Percentiles rank a stretch among this genome's conserved stretches.
Evolutionary conservation across 2,329 filamentous ascomycete genomes (phyloP).

Genomic region (Cytospora chrysosperma): DNA sequence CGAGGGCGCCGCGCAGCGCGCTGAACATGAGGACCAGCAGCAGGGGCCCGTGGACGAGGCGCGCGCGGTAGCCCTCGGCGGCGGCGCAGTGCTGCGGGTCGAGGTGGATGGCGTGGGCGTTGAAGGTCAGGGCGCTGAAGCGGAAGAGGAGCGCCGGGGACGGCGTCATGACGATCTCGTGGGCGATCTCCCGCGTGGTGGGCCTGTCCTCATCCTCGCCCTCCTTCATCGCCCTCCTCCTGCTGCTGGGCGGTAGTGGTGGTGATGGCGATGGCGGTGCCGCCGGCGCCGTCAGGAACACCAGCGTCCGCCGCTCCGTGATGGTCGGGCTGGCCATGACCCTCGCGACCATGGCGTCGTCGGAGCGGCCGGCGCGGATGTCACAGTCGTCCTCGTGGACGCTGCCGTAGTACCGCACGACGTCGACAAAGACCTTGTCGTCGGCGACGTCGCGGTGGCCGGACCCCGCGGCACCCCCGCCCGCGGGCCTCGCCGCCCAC

Average conservation of each 20-base stretch:
- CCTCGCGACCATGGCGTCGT: not conserved
- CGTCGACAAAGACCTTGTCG: conserved; percentile 53
- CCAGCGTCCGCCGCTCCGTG: conserved; percentile 50
- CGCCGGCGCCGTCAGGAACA: conserved; percentile 48
- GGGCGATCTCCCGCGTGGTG: not conserved
- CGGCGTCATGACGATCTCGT: conserved; percentile 54
- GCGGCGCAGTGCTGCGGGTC: conserved; percentile 68
- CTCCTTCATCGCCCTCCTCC: too few relatives aligned
- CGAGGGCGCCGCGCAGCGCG: conserved; percentile 47
- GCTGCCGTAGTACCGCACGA: conserved; percentile 47
- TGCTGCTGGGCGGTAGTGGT: too few relatives aligned
- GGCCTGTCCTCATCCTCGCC: conserved; percentile 7
- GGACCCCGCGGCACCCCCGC: conserved; percentile 30
- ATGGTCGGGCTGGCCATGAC: conserved; percentile 33
- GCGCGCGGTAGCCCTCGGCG: conserved; percentile 70
- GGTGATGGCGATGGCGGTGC: too few relatives aligned
- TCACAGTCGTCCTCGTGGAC: conserved; percentile 26
- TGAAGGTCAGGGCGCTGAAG: conserved; percentile 88
- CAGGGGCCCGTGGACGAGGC: conserved; percentile 86
- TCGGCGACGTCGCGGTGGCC: conserved; percentile 23
- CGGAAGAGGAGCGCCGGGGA: conserved; percentile 76
- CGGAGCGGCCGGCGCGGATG: conserved; percentile 5
- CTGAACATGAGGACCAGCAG: conserved; percentile 74
- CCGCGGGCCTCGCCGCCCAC: conserved; percentile 28
- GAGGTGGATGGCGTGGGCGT: conserved; percentile 88